Evolutionary conservation across 495 filamentous ascomycete genomes (phyloP), one percentile per base, ranked within the genome.

Genomic region (Tuber borchii): DNA sequence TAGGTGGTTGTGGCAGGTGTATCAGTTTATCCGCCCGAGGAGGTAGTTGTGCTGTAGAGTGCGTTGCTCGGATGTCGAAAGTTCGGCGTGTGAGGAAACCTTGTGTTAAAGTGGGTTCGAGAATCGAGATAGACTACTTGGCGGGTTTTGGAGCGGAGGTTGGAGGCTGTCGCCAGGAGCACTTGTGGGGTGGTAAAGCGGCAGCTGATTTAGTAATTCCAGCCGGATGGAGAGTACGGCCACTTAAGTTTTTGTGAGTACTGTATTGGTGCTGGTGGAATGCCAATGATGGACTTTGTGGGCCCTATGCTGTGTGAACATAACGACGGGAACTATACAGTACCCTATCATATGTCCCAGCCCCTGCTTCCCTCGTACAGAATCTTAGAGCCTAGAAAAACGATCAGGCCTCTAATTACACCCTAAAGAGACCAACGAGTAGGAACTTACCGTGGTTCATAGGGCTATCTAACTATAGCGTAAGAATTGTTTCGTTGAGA

Each of bases 1-100:
- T 73, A 39, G 69, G 34, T 40, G 20, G 69, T 19, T 31, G 19
- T 44, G 73, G 20, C 14, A 71, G 75, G 73, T 51, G 31, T 73
- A 72, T 78, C 78, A 74, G n/a, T 14, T n/a, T 61, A 10, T 31
- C 31, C 5, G 56, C 5, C 4, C 31, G 56, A 34, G 26, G 26
- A 34, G 56, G 26, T 19, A 8, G 31, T 34, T 19, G 56, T 34
- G 26, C 14, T 65, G 26, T 16, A 34, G 48, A 26, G 51, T 26
- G 22, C 56, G 56, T 16, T 65, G 56, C 56, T 34, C 31, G 56
- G 56, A 34, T 17, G 56, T 65, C 26, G 14, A 34, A 61, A 31
- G 56, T 65, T 65, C 56, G 14, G 10, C 8, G 20, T 3, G 26
- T 34, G 10, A 31, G 12, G 26, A 31, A 34, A 34, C 5, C 5